Evolutionary conservation across 129 eudicot genomes (phyloP).

Genomic region (Ambrosia artemisiifolia): DNA sequence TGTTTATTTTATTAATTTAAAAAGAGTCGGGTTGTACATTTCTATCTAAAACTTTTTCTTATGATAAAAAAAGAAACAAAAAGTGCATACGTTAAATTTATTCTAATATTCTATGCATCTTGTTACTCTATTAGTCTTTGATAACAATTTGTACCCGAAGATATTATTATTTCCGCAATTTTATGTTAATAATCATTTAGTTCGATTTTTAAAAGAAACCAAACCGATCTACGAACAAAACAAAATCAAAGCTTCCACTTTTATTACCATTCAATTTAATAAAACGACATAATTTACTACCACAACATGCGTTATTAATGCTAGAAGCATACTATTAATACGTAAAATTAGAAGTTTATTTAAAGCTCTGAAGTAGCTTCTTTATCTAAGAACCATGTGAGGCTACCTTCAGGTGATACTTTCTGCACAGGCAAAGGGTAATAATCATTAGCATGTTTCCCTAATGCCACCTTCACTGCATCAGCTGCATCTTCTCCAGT

Average conservation of each 20-base stretch:
- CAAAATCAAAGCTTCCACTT: not conserved
- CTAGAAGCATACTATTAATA: not conserved
- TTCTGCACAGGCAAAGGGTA: conserved; percentile 41
- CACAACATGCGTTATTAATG: not conserved
- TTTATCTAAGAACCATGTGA: conserved; percentile 62
- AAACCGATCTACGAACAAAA: not conserved
- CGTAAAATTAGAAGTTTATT: not conserved
- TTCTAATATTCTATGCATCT: no score
- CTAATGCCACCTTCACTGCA: conserved; percentile 43
- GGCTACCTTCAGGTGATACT: conserved; percentile 40
- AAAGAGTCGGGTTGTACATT: no score
- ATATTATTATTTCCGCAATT: no score
- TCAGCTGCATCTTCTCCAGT: conserved; percentile 54
- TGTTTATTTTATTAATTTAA: no score
- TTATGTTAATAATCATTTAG: not conserved
- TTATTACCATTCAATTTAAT: not conserved
- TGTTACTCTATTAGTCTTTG: no score
- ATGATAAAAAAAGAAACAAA: no score
- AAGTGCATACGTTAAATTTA: no score
- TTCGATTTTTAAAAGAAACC: not conserved
- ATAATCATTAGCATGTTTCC: conserved; percentile 19
- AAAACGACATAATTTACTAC: not conserved
- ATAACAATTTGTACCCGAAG: no score
- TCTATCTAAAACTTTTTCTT: no score
- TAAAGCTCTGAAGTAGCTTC: conserved; percentile 40